These are phyloP conservation scores for Rhizopogon salebrosus DNA, from an alignment of 768 basidiomycete species.

Conservation along the genomic window DNA sequence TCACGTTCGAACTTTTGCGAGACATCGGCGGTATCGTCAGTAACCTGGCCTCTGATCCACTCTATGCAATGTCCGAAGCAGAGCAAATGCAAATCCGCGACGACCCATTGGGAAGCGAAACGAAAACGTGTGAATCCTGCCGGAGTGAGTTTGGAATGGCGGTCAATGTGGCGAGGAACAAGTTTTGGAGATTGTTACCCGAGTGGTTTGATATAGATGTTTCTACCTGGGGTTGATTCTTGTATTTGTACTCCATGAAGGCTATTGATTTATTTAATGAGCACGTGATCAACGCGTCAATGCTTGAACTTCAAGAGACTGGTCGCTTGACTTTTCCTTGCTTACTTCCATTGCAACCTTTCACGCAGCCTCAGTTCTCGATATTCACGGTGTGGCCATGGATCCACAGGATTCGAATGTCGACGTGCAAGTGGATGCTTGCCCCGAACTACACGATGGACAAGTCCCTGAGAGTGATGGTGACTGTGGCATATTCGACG, in stretches of 20 bases:
- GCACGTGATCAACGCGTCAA: slow-evolving; percentile 1
- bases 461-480: background rate
- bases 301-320: too few relatives aligned
- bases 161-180: slow-evolving; percentile 54
- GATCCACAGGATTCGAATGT: background rate
- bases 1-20: slow-evolving; percentile 69
- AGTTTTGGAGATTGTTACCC: slow-evolving; percentile 62
- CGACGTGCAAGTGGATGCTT: background rate
- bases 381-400: background rate
- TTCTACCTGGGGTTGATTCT: slow-evolving; percentile 28
- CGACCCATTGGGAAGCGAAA: slow-evolving; percentile 36
- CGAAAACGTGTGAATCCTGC: slow-evolving; percentile 61
- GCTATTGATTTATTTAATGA: background rate
- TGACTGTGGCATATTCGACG: background rate
- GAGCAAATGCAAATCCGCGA: slow-evolving; percentile 61
- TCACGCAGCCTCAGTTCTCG: background rate
- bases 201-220: slow-evolving; percentile 60
- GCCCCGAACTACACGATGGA: background rate
- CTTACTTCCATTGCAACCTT: too few relatives aligned
- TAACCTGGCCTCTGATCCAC: slow-evolving; percentile 62
- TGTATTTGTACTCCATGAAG: background rate
- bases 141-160: slow-evolving; percentile 55
- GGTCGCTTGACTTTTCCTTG: too few relatives aligned
- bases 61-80: slow-evolving; percentile 66
- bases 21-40: slow-evolving; percentile 66